Base-by-base conservation (phyloP, 2,329 filamentous ascomycete genomes). In the Trichoderma hamatum region DNA sequence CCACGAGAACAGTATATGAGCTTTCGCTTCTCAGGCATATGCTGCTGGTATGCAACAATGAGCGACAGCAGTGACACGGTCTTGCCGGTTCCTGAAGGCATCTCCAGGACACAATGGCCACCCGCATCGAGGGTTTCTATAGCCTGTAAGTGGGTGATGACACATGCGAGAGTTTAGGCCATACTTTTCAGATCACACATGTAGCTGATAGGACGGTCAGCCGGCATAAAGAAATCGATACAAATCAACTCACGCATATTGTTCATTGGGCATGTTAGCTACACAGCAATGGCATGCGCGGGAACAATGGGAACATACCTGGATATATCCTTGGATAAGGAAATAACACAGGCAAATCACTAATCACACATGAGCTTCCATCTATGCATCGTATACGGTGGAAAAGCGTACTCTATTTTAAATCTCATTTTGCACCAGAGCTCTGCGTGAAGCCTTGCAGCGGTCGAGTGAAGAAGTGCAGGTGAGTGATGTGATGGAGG, bases 21-120 rank as follows among this genome's bases (percentile, higher is more conserved):
- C 81, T 99, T 99, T 68, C 96, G 87, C 75, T 96, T 93, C 77
- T 97, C 93, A 3, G 94, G 93, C 76, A 95, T 94, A 78, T 94
- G 90, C 78, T 96, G 92, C 80, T 99, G 96, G 76, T 99, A 99
- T 52, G 96, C 95, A 69, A 99, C 90, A 76, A 99, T 99, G 74
- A 99, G 87, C 0, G 96, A 97, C 55, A 99, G 84, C 5, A 99
- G 85, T 11, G 96, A 97, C 30, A 99, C 92, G 0, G 96, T 99
- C 84, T 99, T 99, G 71, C 96, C 96, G 28, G 96, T 99, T 54
- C 96, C 96, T 70, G 96, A 99, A 80, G 96, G 96, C 96, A 99
- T 99, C 82, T 99, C 96, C 74, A 99, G 83, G 26, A 99, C 95
- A 79, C 94, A 97, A 82, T 99, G 94, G 71, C 96, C 96, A 64